A percentile compares a stretch with the other conserved stretches of the same genome.
Evolutionary conservation across 768 basidiomycete species (phyloP).

Genomic region (Tylopilus balloui): DNA sequence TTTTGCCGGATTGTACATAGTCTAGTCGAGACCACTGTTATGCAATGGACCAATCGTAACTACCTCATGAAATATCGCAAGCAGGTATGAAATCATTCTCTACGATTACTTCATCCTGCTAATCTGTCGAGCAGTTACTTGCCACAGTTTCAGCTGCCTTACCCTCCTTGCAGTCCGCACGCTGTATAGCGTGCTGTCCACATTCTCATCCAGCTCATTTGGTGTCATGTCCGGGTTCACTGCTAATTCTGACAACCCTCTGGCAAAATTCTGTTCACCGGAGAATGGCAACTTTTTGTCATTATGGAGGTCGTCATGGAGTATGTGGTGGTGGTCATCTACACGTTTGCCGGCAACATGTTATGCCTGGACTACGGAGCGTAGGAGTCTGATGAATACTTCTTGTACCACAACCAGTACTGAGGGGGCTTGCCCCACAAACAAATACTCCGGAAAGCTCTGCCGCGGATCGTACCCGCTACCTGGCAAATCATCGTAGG

Average conservation of each 20-base stretch:
- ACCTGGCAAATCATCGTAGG: background rate
- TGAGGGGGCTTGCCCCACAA: constrained; percentile 6
- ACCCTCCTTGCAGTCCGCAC: constrained; percentile 50
- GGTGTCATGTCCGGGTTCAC: constrained; percentile 30
- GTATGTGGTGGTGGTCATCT: constrained; percentile 46
- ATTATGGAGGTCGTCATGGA: constrained; percentile 60
- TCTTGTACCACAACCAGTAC: constrained; percentile 32
- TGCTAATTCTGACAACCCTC: constrained; percentile 25
- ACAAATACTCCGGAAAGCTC: background rate
- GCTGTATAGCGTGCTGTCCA: constrained; percentile 51
- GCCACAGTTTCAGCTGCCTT: constrained; percentile 49
- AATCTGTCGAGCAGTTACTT: constrained; percentile 45
- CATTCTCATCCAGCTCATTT: constrained; percentile 47
- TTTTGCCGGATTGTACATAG: constrained; percentile 37
- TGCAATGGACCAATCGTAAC: constrained; percentile 52
- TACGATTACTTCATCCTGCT: constrained; percentile 2
- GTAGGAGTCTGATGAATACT: constrained; percentile 25
- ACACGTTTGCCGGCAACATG: constrained; percentile 28
- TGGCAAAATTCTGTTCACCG: constrained; percentile 53
- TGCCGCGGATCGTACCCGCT: background rate
- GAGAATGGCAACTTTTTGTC: constrained; percentile 56
- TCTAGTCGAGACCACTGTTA: constrained; percentile 41
- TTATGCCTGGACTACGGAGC: constrained; percentile 27
- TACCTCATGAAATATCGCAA: constrained; percentile 24
- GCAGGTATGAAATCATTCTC: constrained; percentile 29